phyloP scores from a whole-genome alignment of 441 rosid genomes.

The Cnidoscolus chayamansa region DNA sequence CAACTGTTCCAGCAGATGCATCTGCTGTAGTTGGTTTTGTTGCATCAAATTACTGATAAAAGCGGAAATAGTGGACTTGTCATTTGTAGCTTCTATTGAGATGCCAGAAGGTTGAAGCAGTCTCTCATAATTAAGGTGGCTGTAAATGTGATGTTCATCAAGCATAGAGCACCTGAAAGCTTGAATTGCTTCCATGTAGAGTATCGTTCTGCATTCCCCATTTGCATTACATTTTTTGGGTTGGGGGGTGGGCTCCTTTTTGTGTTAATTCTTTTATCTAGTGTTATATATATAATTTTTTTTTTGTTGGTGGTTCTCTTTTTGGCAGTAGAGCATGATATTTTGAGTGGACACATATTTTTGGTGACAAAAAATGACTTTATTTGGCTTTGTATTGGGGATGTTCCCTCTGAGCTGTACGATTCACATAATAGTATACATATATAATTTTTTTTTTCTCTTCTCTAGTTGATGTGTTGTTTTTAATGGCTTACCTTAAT shows the following conservation, averaged over 20 bases:
- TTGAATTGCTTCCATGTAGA: conserved; percentile 29
- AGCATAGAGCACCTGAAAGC: conserved; percentile 9
- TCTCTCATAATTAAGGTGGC: conserved; percentile 17
- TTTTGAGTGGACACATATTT: conserved; percentile 28
- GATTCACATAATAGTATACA: conserved; percentile 20
- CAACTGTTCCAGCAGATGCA: conserved; percentile 10
- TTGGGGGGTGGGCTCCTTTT: conserved; percentile 21
- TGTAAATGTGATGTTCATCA: conserved; percentile 28
- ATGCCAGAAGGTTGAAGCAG: conserved; percentile 14
- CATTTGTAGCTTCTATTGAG: conserved; percentile 6
- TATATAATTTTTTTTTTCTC: neutral
- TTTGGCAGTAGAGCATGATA: conserved; percentile 17
- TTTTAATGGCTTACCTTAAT: too few relatives aligned
- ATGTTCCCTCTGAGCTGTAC: conserved; percentile 24
- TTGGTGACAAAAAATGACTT: conserved; percentile 16
- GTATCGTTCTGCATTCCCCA: conserved; percentile 18
- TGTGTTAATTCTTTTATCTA: conserved; percentile 32
- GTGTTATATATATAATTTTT: conserved; percentile 11
- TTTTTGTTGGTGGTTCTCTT: conserved; percentile 15
- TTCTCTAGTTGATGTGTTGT: too few relatives aligned
- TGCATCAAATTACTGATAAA: conserved; percentile 18
- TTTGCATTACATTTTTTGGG: conserved; percentile 15
- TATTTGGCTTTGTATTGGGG: conserved; percentile 28
- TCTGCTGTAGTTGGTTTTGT: conserved; percentile 14
- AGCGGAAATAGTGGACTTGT: neutral